These are phyloP conservation scores for Echinosophora koreensis DNA, from an alignment of 306 rosid species.

Conservation along the genomic window DNA sequence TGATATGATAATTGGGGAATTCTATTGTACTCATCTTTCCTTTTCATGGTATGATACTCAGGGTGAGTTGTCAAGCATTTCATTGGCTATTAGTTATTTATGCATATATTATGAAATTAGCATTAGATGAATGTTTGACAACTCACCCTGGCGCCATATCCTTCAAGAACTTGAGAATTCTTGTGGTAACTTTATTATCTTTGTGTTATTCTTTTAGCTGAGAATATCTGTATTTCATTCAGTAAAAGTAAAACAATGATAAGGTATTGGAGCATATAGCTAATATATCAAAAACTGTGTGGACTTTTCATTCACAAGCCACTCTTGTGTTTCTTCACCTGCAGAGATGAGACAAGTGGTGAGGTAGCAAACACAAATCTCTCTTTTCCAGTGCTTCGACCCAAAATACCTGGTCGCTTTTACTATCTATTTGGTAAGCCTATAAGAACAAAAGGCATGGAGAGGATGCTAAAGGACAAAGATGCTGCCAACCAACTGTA, in stretches of 20 bases:
- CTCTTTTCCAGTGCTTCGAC: constrained; percentile 56
- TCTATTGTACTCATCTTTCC: too few relatives aligned
- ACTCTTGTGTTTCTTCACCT: constrained; percentile 5
- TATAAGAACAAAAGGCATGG: constrained; percentile 73
- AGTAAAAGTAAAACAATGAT: too few relatives aligned
- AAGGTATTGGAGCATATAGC: background rate
- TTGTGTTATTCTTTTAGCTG: too few relatives aligned
- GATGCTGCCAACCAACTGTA: constrained; percentile 75
- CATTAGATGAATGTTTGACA: background rate
- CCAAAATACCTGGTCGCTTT: constrained; percentile 86
- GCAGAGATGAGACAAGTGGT: constrained; percentile 63
- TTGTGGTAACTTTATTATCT: too few relatives aligned
- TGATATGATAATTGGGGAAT: too few relatives aligned
- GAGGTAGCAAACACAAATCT: constrained; percentile 63
- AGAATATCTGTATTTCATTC: too few relatives aligned
- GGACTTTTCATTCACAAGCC: constrained; percentile 18
- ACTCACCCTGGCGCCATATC: background rate
- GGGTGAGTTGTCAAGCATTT: background rate
- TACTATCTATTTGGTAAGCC: constrained; percentile 93
- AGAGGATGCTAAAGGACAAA: constrained; percentile 69
- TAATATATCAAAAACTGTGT: background rate
- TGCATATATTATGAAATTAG: background rate
- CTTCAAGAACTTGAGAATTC: too few relatives aligned
- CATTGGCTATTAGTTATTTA: too few relatives aligned
- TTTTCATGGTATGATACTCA: too few relatives aligned